Base-by-base conservation (phyloP, 2,329 filamentous ascomycete species). In the Botrytis hyacinthi region DNA sequence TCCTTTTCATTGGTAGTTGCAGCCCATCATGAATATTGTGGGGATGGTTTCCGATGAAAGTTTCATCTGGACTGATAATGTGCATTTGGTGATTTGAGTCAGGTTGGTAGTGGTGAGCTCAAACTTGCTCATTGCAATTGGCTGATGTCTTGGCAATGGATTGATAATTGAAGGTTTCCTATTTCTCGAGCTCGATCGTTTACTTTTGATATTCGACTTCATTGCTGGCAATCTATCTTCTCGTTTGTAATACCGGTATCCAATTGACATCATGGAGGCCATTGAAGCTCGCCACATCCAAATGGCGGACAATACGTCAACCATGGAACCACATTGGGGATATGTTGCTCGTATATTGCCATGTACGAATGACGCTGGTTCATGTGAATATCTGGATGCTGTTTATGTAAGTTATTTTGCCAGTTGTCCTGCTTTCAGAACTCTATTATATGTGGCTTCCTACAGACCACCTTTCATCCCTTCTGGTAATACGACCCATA, bases 381-480 rank as follows among this genome's bases (percentile, higher is more conserved):
- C 86, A 8, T 91, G 89, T 78, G 84, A 81, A 51, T 91, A 91
- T 78, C 83, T 89, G 42, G 86, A 88, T 76, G 82, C 82, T 6
- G 86, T 89, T 20, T 90, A 89, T 61, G 71, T 72, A 72, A 59
- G 71, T 72, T 6, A n/a, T 46, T n/a, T 16, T 42, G n/a, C 66
- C 35, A 14, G 14, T 18, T 22, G 6, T n/a, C 18, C 20, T 42
- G n/a, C 57, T 16, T 10, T 40, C 12, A n/a, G 16, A 32, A 12
- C 5, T 35, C 20, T 40, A 44, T 18, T 29, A 20, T 35, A 16
- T n/a, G 10, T 1, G 26, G 16, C 46, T 12, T 40, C n/a, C 18
- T 5, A 40, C 26, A 20, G 2, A 40, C 37, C 40, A 48, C 16
- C 48, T 57, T 26, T 51, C 66, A 32, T 57, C 4, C 22, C 22